These are phyloP conservation scores for Trichoderma sp. DNA, from an alignment of 2,329 filamentous ascomycete genomes.

Conservation along the genomic window DNA sequence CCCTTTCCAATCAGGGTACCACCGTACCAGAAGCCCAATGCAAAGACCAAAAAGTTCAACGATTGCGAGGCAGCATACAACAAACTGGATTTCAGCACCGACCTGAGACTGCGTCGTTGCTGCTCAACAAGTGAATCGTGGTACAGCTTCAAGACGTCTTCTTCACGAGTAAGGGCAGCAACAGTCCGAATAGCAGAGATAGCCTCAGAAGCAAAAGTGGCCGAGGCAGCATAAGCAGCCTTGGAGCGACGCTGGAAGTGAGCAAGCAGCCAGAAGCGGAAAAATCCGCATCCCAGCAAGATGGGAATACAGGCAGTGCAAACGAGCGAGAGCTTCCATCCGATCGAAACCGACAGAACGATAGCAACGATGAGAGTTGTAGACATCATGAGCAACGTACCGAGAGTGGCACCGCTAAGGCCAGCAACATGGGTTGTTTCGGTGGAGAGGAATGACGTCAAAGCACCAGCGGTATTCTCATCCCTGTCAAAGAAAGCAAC, in stretches of 20 bases:
- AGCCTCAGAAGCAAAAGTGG: constrained; percentile 88
- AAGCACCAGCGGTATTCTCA: constrained; percentile 83
- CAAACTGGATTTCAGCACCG: constrained; percentile 72
- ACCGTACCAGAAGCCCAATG: constrained; percentile 92
- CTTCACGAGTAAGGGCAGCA: constrained; percentile 83
- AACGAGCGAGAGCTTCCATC: constrained; percentile 86
- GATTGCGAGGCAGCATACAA: constrained; percentile 87
- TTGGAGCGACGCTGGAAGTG: constrained; percentile 80
- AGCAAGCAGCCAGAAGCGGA: constrained; percentile 82
- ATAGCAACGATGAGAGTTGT: constrained; percentile 80
- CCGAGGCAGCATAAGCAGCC: constrained; percentile 75
- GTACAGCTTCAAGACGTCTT: constrained; percentile 75
- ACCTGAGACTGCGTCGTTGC: constrained; percentile 67
- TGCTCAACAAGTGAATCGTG: constrained; percentile 66
- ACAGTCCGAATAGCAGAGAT: constrained; percentile 94
- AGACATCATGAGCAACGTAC: constrained; percentile 76
- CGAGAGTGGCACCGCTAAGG: constrained; percentile 85
- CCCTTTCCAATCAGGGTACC: constrained; percentile 69
- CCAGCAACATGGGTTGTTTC: constrained; percentile 89
- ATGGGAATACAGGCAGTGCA: constrained; percentile 78
- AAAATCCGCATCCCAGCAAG: constrained; percentile 76
- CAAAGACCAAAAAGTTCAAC: constrained; percentile 78
- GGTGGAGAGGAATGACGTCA: constrained; percentile 86
- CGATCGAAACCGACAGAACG: constrained; percentile 69
- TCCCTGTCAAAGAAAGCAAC: constrained; percentile 89